These are phyloP conservation scores for Mariannaea elegans DNA, from an alignment of 2,329 filamentous ascomycete genomes.

Conservation along the genomic window DNA sequence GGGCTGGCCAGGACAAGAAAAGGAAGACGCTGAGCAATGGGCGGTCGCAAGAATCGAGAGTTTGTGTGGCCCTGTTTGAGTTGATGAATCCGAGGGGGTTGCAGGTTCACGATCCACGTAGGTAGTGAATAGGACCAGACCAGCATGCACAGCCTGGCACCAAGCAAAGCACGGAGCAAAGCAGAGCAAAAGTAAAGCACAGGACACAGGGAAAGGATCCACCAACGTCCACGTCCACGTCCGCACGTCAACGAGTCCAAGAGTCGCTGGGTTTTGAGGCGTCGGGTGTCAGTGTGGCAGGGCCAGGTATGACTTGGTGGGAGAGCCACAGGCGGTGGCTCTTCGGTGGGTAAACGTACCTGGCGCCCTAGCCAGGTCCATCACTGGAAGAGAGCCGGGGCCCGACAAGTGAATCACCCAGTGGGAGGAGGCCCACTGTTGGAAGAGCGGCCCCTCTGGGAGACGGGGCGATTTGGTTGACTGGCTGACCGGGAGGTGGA, in stretches of 20 bases:
- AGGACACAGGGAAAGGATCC: conserved; percentile 15
- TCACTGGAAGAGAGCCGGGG: not conserved
- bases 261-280: conserved; percentile 5
- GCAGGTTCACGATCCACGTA: conserved; percentile 41
- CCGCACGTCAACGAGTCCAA: conserved; percentile 10
- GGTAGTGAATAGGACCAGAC: conserved; percentile 27
- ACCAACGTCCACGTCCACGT: conserved; percentile 23
- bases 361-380: not conserved
- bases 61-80: conserved; percentile 27
- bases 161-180: conserved; percentile 7
- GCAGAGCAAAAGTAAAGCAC: conserved; percentile 5
- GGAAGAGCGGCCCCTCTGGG: conserved; percentile 33
- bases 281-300: conserved; percentile 23
- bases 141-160: conserved; percentile 6
- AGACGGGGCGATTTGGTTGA: conserved; percentile 25
- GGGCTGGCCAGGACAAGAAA: conserved; percentile 23
- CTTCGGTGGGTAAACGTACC: conserved; percentile 12
- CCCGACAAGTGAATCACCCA: conserved; percentile 23
- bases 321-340: conserved; percentile 1
- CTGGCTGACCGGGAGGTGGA: conserved; percentile 26
- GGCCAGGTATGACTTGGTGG: conserved; percentile 4
- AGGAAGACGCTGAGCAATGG: conserved; percentile 31
- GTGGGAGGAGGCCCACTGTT: conserved; percentile 34
- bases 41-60: conserved; percentile 32
- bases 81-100: conserved; percentile 35